These are phyloP conservation scores for Thermothielavioides terrestris DNA, from an alignment of 495 filamentous ascomycete genomes.

Conservation along the genomic window DNA sequence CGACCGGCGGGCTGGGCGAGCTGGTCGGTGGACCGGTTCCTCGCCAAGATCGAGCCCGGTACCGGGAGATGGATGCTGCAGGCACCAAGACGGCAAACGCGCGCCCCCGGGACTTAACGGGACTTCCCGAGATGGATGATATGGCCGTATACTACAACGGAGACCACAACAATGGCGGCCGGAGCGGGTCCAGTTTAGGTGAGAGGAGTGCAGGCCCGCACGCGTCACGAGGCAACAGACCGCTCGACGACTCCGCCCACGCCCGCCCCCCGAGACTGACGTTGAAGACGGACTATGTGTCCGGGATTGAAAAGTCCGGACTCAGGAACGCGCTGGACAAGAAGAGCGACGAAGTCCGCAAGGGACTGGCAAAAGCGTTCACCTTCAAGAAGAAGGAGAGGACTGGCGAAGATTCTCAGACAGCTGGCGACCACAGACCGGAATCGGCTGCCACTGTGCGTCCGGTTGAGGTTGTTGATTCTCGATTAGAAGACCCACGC, in stretches of 20 bases:
- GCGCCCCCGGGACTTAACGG: constrained; percentile 36
- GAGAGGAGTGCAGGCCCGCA: constrained; percentile 21
- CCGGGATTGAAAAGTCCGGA: constrained; percentile 44
- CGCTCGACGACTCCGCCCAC: constrained; percentile 37
- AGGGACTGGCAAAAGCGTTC: constrained; percentile 41
- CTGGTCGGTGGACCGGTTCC: constrained; percentile 21
- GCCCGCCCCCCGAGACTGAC: constrained; percentile 37
- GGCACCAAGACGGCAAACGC: constrained; percentile 34
- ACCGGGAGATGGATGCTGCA: constrained; percentile 19
- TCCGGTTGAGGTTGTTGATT: background rate
- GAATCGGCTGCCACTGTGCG: constrained; percentile 32
- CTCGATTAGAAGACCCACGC: constrained; percentile 14
- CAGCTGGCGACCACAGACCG: constrained; percentile 18
- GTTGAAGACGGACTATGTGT: constrained; percentile 39
- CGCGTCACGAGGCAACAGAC: constrained; percentile 14
- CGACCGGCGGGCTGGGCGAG: constrained; percentile 29
- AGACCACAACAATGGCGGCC: constrained; percentile 31
- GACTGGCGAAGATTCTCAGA: constrained; percentile 20
- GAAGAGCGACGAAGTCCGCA: constrained; percentile 44
- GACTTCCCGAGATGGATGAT: constrained; percentile 28
- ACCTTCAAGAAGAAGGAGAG: constrained; percentile 40
- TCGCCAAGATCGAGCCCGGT: constrained; percentile 10
- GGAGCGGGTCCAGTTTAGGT: constrained; percentile 32
- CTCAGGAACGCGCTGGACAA: constrained; percentile 44
- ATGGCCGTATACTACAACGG: constrained; percentile 21